Base-by-base conservation (phyloP, 2,329 filamentous ascomycete genomes). In the Phyllosticta paracitricarpa region DNA sequence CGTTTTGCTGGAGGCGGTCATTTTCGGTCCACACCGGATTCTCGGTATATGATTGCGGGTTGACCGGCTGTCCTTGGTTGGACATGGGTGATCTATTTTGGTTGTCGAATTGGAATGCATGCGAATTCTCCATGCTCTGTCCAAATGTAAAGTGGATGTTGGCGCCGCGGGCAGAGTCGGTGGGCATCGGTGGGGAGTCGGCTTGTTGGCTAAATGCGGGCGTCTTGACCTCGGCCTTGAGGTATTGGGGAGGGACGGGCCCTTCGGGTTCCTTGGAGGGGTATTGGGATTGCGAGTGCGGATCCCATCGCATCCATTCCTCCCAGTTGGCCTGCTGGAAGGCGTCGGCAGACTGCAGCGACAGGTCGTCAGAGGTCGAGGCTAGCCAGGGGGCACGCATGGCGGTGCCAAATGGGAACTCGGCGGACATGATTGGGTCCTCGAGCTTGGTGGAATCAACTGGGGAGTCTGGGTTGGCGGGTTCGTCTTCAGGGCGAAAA, bases 231-330 rank as follows among this genome's bases (percentile, higher is more conserved):
- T 69, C 66, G 26, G 69, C 63, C 60, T 67, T 67, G 58, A 67
- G 68, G 58, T 68, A 68, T 64, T 68, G 64, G 57, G 68, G 64
- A 55, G 71, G 69, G 51, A 68, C 69, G 58, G 69, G 68, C 54
- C 63, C 63, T 57, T 67, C 67, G 54, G 66, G 56, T 54, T 61
- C 56, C 55, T 53, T 35, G 40, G 56, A 30, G 30, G 52, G 52
- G 35, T 57, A 60, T 24, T 62, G 59, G 12, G 57, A 55, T 51
- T 68, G 65, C 65, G 73, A 71, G 56, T 73, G 69, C 56, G 76
- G 75, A 67, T 79, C 76, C 75, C 76, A 79, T 61, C 75, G 70
- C 71, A 79, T 75, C 75, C 76, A 79, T 54, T 79, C 74, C 65
- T 75, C 77, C 77, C 77, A 79, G 65, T 74, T 72, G 56, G 73